phyloP scores from a whole-genome alignment of 805 yeast genomes.

The Brettanomyces naardenensis region DNA sequence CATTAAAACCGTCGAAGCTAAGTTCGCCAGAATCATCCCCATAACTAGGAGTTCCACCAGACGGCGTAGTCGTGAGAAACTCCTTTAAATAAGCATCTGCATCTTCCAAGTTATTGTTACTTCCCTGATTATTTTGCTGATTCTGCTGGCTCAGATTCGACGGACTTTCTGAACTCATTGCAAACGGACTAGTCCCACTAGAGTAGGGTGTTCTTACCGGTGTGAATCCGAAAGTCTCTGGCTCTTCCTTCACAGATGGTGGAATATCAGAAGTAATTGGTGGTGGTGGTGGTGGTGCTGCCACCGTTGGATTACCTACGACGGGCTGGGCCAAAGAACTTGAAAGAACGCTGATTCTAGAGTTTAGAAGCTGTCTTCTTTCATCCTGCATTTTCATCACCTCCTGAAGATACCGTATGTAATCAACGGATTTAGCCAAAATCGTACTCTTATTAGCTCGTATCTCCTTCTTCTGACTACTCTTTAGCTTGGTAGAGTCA shows the following conservation, averaged over 20 bases:
- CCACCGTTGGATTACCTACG: conserved; percentile 1
- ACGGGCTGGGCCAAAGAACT: neutral
- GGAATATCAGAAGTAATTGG: neutral
- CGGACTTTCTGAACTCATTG: conserved; percentile 17
- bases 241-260: conserved; percentile 3
- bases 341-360: conserved; percentile 26
- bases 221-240: neutral
- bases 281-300: conserved; percentile 4
- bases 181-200: conserved; percentile 2
- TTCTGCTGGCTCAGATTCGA: neutral
- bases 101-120: neutral
- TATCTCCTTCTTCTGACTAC: conserved; percentile 43
- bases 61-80: conserved; percentile 1
- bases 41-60: neutral
- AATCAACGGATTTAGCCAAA: conserved; percentile 71
- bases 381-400: conserved; percentile 51
- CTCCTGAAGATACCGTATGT: conserved; percentile 56
- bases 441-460: conserved; percentile 82
- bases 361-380: conserved; percentile 33
- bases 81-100: conserved; percentile 2
- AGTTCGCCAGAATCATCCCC: no score
- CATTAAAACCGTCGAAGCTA: no score
- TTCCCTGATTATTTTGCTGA: neutral
- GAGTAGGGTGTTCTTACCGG: conserved; percentile 1
- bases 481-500: conserved; percentile 22